phyloP scores from a whole-genome alignment of 306 rosid genomes.

The Boehmeria nivea region DNA sequence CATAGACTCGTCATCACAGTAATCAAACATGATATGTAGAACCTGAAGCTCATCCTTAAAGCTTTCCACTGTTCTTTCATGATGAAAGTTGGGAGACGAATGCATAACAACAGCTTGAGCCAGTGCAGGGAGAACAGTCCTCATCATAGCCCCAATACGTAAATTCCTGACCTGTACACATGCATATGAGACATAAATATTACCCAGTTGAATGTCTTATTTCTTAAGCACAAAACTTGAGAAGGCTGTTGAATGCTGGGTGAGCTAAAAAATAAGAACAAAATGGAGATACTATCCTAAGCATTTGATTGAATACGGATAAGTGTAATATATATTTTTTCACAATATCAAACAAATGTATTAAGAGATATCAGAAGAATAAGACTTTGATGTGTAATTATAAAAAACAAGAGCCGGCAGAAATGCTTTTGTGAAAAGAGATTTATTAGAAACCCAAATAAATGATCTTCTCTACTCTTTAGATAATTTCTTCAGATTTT shows the following conservation, averaged over 20 bases:
- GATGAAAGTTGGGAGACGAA: constrained; percentile 36
- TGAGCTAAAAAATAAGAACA: background rate
- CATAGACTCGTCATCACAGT: background rate
- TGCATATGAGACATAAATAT: constrained; percentile 10
- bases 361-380: background rate
- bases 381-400: background rate
- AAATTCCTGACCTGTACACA: constrained; percentile 63
- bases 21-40: background rate
- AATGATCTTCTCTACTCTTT: background rate
- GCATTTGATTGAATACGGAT: too few relatives aligned
- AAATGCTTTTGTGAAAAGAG: too few relatives aligned
- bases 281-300: background rate
- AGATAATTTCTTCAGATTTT: background rate
- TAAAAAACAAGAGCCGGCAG: too few relatives aligned
- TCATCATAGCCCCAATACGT: constrained; percentile 87
- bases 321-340: too few relatives aligned
- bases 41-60: constrained; percentile 84
- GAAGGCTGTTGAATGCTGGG: background rate
- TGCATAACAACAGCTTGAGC: constrained; percentile 77
- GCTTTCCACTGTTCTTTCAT: constrained; percentile 46
- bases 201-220: background rate
- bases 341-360: too few relatives aligned
- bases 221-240: background rate
- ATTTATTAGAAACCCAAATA: background rate
- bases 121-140: constrained; percentile 81